phyloP scores from a whole-genome alignment of 2,329 filamentous ascomycete species.

The Verticillium isaacii region DNA sequence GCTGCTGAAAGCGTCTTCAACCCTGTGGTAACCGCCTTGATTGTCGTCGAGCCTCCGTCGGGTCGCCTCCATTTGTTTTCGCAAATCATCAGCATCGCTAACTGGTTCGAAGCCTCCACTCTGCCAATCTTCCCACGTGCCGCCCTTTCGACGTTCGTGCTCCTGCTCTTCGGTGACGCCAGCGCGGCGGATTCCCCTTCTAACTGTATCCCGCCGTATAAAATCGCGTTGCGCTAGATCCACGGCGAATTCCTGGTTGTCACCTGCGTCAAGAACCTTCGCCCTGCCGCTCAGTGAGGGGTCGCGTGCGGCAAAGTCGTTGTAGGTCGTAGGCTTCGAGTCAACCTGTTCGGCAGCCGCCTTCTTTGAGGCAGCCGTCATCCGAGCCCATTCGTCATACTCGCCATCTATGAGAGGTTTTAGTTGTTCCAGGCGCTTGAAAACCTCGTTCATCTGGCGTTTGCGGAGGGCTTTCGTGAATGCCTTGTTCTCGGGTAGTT shows the following conservation, averaged over 20 bases:
- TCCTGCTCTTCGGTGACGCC: constrained; percentile 55
- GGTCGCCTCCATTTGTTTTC: constrained; percentile 48
- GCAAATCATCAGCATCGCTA: constrained; percentile 30
- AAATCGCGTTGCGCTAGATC: constrained; percentile 71
- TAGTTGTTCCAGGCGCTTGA: constrained; percentile 69
- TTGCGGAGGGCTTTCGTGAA: constrained; percentile 50
- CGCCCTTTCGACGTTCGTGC: constrained; percentile 43
- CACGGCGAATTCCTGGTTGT: constrained; percentile 72
- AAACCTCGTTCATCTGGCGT: constrained; percentile 47
- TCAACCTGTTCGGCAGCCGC: constrained; percentile 13
- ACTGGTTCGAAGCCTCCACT: background rate
- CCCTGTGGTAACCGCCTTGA: constrained; percentile 15
- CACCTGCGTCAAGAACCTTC: constrained; percentile 62
- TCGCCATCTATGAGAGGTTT: constrained; percentile 73
- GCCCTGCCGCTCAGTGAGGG: constrained; percentile 54
- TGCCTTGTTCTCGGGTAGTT: constrained; percentile 58
- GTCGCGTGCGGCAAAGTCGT: constrained; percentile 49
- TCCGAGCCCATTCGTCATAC: constrained; percentile 62
- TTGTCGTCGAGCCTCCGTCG: constrained; percentile 39
- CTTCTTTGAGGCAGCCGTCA: constrained; percentile 36
- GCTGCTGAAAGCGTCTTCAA: constrained; percentile 13
- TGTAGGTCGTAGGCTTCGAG: constrained; percentile 29
- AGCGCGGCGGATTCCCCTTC: constrained; percentile 52
- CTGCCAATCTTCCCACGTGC: constrained; percentile 37
- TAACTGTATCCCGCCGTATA: constrained; percentile 57